phyloP scores from a whole-genome alignment of 129 eudicot species.

The Calendula officinalis region DNA sequence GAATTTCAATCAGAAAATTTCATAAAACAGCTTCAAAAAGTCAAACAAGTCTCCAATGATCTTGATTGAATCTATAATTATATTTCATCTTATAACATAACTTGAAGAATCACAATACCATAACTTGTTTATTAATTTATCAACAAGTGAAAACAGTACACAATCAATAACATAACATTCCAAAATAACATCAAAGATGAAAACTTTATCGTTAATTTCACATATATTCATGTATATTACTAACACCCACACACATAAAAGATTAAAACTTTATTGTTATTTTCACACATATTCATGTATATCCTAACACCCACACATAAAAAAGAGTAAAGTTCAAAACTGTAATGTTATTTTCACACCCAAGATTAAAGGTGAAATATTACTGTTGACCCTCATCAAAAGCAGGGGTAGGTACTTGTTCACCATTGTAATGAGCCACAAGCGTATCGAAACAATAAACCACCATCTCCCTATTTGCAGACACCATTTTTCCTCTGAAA shows the following conservation, averaged over 20 bases:
- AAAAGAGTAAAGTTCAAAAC: too few relatives aligned
- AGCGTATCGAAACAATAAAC: constrained; percentile 87
- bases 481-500: constrained; percentile 47
- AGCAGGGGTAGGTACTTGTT: constrained; percentile 79
- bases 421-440: constrained; percentile 75
- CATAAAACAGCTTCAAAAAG: neutral
- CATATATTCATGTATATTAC: neutral
- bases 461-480: constrained; percentile 89
- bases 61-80: neutral
- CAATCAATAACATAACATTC: neutral
- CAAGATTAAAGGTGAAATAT: too few relatives aligned
- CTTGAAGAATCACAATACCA: neutral
- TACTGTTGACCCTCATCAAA: constrained; percentile 87
- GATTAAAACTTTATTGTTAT: neutral
- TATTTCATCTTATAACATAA: neutral
- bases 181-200: neutral
- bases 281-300: too few relatives aligned
- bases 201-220: neutral
- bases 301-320: too few relatives aligned
- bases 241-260: neutral
- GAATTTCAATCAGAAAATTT: too few relatives aligned
- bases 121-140: neutral
- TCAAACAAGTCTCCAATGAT: constrained; percentile 14
- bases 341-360: too few relatives aligned
- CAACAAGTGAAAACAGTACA: neutral